Conservation (phyloP, 169 alveolate species). For the Toxoplasma gondii region DNA sequence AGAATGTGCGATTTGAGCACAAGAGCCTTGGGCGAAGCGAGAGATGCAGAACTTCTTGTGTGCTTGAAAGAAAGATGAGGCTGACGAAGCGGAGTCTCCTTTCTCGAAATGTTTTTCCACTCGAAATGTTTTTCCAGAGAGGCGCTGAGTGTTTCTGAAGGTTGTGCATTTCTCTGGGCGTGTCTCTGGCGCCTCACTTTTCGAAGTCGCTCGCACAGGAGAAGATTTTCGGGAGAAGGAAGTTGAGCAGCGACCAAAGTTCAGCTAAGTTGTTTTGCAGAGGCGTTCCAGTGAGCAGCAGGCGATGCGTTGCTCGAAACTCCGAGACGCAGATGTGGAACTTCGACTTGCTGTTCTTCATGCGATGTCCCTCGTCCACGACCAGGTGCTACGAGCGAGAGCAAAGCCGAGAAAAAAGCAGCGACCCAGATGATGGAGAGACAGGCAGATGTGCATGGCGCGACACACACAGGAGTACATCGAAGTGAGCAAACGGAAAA, state of each 20-base stretch:
- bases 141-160: no score
- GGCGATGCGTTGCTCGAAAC: slow-evolving; percentile 90
- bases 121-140: no score
- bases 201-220: slow-evolving; percentile 96
- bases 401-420: not conserved
- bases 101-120: no score
- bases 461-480: no score
- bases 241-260: slow-evolving; percentile 98
- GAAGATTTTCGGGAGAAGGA: slow-evolving; percentile 96
- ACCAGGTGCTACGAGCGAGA: slow-evolving; percentile 94
- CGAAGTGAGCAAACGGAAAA: no score
- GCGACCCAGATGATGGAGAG: not conserved
- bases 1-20: no score
- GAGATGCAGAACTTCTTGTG: no score
- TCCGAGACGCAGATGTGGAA: slow-evolving; percentile 88
- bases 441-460: not conserved
- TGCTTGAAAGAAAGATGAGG: no score
- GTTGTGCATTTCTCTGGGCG: no score
- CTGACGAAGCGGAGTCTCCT: no score
- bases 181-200: slow-evolving; percentile 66
- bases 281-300: slow-evolving; percentile 99
- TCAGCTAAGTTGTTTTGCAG: slow-evolving; percentile 98
- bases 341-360: slow-evolving; percentile 96
- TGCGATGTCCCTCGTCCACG: slow-evolving; percentile 99
- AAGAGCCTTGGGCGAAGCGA: no score